Evolutionary conservation across 768 basidiomycete genomes (phyloP), one percentile per base, ranked within the genome.

Genomic region (Kwoniella heveanensis): DNA sequence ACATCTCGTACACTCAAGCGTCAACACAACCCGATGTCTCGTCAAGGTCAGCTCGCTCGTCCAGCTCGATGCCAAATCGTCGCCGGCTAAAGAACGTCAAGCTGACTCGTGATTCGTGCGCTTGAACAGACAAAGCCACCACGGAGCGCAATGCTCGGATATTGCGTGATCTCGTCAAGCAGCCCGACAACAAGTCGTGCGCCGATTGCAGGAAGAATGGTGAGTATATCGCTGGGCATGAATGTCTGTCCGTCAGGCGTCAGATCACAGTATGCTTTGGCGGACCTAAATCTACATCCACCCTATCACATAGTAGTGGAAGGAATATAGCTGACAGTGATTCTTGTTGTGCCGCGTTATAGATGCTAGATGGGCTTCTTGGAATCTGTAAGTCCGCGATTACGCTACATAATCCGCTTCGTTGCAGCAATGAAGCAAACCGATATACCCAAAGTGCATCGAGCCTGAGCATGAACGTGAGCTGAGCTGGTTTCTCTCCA

Each of bases 341-440:
- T 21, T 15, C 22, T 51, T 46, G n/a, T 44, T 29, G 17, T 47
- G 22, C 12, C 25, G 27, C 7, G 49, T 1, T 22, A 19, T 2
- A 96, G 94, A 98, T 84, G 91, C 95, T 48, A 85, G 95, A 71
- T 99, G 95, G 95, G 95, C 95, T 47, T 92, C 92, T 8, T 96
- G 93, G 90, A 98, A 97, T 79, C 81, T 97, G 90, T 92, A 76
- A 68, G 87, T 74, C 32, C n/a, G n/a, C n/a, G n/a, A n/a, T n/a
- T n/a, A n/a, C n/a, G n/a, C n/a, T n/a, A n/a, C n/a, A n/a, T n/a
- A n/a, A n/a, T n/a, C n/a, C n/a, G n/a, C n/a, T n/a, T n/a, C n/a
- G n/a, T n/a, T n/a, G n/a, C n/a, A n/a, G n/a, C n/a, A n/a, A n/a
- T n/a, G n/a, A n/a, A n/a, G n/a, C n/a, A n/a, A n/a, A n/a, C n/a